phyloP scores from a whole-genome alignment of 371 early-diverging fungal genomes.

The Chytridium lagenaria region DNA sequence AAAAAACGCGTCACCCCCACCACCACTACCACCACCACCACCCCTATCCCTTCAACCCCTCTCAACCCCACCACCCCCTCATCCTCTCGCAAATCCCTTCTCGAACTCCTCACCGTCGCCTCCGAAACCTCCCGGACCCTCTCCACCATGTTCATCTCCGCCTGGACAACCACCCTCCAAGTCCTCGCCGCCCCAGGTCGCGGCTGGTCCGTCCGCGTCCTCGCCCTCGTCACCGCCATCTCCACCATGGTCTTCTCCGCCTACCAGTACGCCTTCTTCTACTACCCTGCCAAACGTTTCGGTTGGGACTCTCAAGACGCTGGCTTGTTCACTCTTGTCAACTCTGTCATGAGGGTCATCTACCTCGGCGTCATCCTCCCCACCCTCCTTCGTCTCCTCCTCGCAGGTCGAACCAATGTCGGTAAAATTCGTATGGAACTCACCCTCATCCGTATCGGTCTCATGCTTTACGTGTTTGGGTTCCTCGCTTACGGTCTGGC shows the following conservation, averaged over 20 bases:
- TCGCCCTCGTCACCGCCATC: conserved; percentile 31
- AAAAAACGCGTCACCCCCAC: background rate
- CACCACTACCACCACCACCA: no score
- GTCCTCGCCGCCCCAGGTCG: conserved; percentile 28
- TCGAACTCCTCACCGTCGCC: no score
- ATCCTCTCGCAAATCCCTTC: no score
- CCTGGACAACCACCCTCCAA: conserved; percentile 19
- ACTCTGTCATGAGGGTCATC: conserved; percentile 28
- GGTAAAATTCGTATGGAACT: conserved; percentile 39
- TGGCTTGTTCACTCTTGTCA: conserved; percentile 28
- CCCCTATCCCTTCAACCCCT: no score
- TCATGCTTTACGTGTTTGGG: conserved; percentile 29
- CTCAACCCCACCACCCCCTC: no score
- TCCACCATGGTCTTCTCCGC: conserved; percentile 29
- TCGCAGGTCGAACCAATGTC: conserved; percentile 19
- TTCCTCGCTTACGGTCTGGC: conserved; percentile 32
- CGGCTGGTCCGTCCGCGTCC: conserved; percentile 24
- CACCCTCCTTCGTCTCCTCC: conserved; percentile 5
- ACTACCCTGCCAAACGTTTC: conserved; percentile 35
- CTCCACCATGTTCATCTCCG: no score
- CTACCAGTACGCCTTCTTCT: conserved; percentile 34
- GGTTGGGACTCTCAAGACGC: conserved; percentile 47
- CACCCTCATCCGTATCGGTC: conserved; percentile 26
- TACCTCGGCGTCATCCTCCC: conserved; percentile 30
- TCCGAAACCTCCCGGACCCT: no score